A percentile compares a stretch with the other conserved stretches of the same genome.
phyloP scores from a whole-genome alignment of 2,329 filamentous ascomycete species.

The Talaromyces sp. region DNA sequence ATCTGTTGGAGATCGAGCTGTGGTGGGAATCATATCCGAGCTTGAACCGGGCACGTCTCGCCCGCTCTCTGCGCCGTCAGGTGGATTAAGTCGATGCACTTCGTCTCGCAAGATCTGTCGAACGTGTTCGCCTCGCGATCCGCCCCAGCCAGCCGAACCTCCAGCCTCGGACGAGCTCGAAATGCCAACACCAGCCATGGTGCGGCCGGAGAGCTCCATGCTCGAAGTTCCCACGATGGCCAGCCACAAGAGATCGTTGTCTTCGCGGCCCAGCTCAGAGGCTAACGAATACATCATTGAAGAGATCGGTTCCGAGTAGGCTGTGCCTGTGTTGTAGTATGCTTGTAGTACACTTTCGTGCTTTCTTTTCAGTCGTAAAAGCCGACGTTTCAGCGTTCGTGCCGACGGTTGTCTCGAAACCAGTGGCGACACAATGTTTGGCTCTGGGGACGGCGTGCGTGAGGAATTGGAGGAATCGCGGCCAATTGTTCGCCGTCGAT shows the following conservation, averaged over 20 bases:
- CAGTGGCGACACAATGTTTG: slow-evolving; percentile 31
- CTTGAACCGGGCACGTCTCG: slow-evolving; percentile 62
- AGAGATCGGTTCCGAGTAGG: slow-evolving; percentile 90
- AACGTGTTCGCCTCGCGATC: slow-evolving; percentile 74
- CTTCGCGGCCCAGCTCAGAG: slow-evolving; percentile 89
- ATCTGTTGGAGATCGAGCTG: slow-evolving; percentile 81
- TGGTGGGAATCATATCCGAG: slow-evolving; percentile 80
- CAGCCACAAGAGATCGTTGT: slow-evolving; percentile 93
- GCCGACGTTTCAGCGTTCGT: slow-evolving; percentile 62
- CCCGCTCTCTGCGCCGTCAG: slow-evolving; percentile 51
- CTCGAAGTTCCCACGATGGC: slow-evolving; percentile 93
- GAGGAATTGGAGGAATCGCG: slow-evolving; percentile 41
- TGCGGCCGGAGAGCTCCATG: slow-evolving; percentile 83
- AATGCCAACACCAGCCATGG: slow-evolving; percentile 67
- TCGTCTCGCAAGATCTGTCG: slow-evolving; percentile 85
- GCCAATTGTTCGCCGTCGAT: slow-evolving; percentile 31
- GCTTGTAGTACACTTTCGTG: slow-evolving; percentile 69
- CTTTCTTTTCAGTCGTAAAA: slow-evolving; percentile 69
- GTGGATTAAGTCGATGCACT: slow-evolving; percentile 86
- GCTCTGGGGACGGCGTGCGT: slow-evolving; percentile 40
- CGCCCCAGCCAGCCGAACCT: slow-evolving; percentile 67
- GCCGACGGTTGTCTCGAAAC: slow-evolving; percentile 60
- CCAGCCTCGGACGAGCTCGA: slow-evolving; percentile 52
- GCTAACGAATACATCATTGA: slow-evolving; percentile 92
- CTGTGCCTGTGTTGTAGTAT: slow-evolving; percentile 83